Evolutionary conservation across 805 yeast genomes (phyloP).

Genomic region (Lipomyces kockii): DNA sequence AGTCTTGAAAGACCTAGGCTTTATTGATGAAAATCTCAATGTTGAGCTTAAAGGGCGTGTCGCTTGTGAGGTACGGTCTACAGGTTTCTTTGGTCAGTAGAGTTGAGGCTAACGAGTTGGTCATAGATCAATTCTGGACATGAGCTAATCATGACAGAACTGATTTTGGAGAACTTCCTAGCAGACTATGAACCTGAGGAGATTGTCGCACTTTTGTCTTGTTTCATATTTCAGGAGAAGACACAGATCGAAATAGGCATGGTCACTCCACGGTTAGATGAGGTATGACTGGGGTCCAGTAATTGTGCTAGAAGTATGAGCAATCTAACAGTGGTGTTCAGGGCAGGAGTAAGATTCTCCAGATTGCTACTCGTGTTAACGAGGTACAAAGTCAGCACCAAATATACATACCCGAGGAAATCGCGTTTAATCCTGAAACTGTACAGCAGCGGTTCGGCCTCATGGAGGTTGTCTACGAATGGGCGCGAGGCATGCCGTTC

Average conservation of each 20-base stretch:
- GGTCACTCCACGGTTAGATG: slow-evolving; percentile 79
- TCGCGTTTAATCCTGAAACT: slow-evolving; percentile 71
- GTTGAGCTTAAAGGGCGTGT: slow-evolving; percentile 86
- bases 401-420: slow-evolving; percentile 75
- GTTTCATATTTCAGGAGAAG: slow-evolving; percentile 90
- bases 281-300: slow-evolving; percentile 24
- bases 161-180: slow-evolving; percentile 85
- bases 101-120: background rate
- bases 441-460: slow-evolving; percentile 68
- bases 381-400: slow-evolving; percentile 67
- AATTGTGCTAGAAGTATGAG: no score
- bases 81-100: background rate
- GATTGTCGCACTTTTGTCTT: slow-evolving; percentile 90
- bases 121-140: slow-evolving; percentile 77
- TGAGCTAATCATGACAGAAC: slow-evolving; percentile 87
- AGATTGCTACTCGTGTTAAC: slow-evolving; percentile 67
- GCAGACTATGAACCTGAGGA: slow-evolving; percentile 95
- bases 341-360: slow-evolving; percentile 62
- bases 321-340: background rate
- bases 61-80: slow-evolving; percentile 69
- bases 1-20: slow-evolving; percentile 78
- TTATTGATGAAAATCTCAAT: slow-evolving; percentile 74
- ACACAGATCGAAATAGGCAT: slow-evolving; percentile 63
- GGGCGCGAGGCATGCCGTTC: slow-evolving; percentile 96
- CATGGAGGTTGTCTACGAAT: slow-evolving; percentile 92